These are phyloP conservation scores for Aspergillus sclerotialis DNA, from an alignment of 2,329 filamentous ascomycete genomes.

Conservation along the genomic window DNA sequence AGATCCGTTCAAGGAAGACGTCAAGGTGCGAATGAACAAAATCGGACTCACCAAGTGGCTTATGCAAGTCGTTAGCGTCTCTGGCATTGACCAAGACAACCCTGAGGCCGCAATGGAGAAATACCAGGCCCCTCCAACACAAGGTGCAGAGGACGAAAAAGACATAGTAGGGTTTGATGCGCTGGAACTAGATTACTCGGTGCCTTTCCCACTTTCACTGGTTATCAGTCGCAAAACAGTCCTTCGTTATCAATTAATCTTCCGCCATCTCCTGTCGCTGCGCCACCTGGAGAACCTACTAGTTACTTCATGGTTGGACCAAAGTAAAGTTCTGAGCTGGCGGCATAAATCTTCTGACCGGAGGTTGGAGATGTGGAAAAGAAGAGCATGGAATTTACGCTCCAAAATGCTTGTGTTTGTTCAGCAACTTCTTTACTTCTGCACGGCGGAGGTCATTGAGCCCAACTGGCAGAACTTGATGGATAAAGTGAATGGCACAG, in stretches of 20 bases:
- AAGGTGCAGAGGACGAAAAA: conserved; percentile 64
- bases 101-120: conserved; percentile 57
- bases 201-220: conserved; percentile 90
- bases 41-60: conserved; percentile 86
- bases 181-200: conserved; percentile 84
- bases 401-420: conserved; percentile 96
- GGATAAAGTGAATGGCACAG: conserved; percentile 64
- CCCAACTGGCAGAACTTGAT: conserved; percentile 95
- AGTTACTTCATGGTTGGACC: conserved; percentile 81
- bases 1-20: conserved; percentile 96
- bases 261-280: conserved; percentile 85
- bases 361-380: conserved; percentile 83
- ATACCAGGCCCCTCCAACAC: conserved; percentile 64
- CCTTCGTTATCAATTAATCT: conserved; percentile 93
- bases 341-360: conserved; percentile 67
- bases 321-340: conserved; percentile 76
- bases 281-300: conserved; percentile 84
- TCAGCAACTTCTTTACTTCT: conserved; percentile 94
- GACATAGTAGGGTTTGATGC: conserved; percentile 87
- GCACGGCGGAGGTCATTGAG: conserved; percentile 93
- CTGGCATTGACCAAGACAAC: conserved; percentile 80
- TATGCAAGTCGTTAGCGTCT: conserved; percentile 94
- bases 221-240: conserved; percentile 95
- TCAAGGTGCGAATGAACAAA: conserved; percentile 96
- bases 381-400: conserved; percentile 81